phyloP scores from a whole-genome alignment of 1,284 basidiomycete species.

The Melampsora americana region DNA sequence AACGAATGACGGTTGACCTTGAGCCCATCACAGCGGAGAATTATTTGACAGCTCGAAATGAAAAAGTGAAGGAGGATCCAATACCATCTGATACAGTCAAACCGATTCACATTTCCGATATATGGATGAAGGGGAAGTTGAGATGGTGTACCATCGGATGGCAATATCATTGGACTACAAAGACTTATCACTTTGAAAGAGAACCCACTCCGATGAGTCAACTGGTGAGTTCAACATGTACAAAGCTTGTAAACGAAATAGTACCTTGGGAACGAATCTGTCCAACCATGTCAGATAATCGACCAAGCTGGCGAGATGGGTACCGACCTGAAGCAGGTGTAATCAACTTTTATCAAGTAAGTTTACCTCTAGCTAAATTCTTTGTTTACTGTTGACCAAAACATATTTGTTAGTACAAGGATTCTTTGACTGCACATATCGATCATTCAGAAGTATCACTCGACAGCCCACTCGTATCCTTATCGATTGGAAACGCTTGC shows the following conservation, averaged over 20 bases:
- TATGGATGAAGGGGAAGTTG: slow-evolving; percentile 41
- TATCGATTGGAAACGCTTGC: slow-evolving; percentile 26
- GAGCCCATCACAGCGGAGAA: slow-evolving; percentile 31
- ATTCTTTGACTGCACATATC: slow-evolving; percentile 34
- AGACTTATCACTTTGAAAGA: slow-evolving; percentile 40
- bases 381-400: background rate
- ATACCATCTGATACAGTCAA: background rate
- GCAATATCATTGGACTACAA: slow-evolving; percentile 42
- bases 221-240: slow-evolving; percentile 21
- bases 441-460: slow-evolving; percentile 36
- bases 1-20: slow-evolving; percentile 21
- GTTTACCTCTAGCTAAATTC: background rate
- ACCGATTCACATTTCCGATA: slow-evolving; percentile 18
- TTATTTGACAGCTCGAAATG: slow-evolving; percentile 21
- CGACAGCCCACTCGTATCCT: slow-evolving; percentile 26
- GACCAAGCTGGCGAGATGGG: slow-evolving; percentile 4
- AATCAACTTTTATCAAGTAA: slow-evolving; percentile 40
- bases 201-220: slow-evolving; percentile 33
- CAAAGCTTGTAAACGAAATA: slow-evolving; percentile 14
- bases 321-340: slow-evolving; percentile 36
- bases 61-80: slow-evolving; percentile 20
- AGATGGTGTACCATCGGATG: slow-evolving; percentile 37
- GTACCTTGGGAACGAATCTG: slow-evolving; percentile 19
- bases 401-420: slow-evolving; percentile 9
- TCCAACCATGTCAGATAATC: background rate